phyloP scores from a whole-genome alignment of 225 moss, liverwort and hornwort genomes.

The Bryoerythrophyllum caledonicum region DNA sequence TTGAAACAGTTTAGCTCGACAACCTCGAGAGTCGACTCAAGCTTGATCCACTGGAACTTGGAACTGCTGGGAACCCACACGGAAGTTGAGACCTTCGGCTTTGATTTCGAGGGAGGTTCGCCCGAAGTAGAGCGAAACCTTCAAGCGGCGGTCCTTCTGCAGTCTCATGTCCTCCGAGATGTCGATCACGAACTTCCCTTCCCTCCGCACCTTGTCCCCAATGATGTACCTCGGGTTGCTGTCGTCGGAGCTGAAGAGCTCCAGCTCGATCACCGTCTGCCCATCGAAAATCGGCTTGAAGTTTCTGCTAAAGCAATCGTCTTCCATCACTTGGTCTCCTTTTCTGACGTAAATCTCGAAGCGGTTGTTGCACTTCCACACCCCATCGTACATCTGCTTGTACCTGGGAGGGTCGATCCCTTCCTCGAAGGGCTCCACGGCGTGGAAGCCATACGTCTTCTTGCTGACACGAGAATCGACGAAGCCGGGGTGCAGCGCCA shows the following conservation, averaged over 20 bases:
- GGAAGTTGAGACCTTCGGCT: constrained; percentile 36
- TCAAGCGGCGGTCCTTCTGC: constrained; percentile 27
- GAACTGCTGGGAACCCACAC: constrained; percentile 6
- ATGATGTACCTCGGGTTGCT: constrained; percentile 24
- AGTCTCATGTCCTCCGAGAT: constrained; percentile 31
- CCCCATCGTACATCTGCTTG: constrained; percentile 28
- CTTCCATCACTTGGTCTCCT: constrained; percentile 20
- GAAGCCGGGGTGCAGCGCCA: constrained; percentile 33
- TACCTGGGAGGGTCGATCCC: constrained; percentile 12
- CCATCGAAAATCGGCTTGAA: constrained; percentile 20
- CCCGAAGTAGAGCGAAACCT: constrained; percentile 33
- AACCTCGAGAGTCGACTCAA: background rate
- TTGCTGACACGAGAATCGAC: constrained; percentile 45
- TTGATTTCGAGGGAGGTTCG: constrained; percentile 29
- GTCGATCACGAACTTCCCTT: constrained; percentile 27
- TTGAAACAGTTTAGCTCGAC: background rate
- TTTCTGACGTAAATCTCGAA: constrained; percentile 27
- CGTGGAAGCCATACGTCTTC: constrained; percentile 53
- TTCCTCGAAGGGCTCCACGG: constrained; percentile 10
- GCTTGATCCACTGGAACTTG: constrained; percentile 15
- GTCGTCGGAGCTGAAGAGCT: constrained; percentile 40
- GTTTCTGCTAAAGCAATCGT: constrained; percentile 15
- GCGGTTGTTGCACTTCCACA: constrained; percentile 33
- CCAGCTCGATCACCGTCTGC: constrained; percentile 16
- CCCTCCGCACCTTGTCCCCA: constrained; percentile 7